Evolutionary conservation across 306 rosid genomes (phyloP).

Genomic region (Echinosophora koreensis): DNA sequence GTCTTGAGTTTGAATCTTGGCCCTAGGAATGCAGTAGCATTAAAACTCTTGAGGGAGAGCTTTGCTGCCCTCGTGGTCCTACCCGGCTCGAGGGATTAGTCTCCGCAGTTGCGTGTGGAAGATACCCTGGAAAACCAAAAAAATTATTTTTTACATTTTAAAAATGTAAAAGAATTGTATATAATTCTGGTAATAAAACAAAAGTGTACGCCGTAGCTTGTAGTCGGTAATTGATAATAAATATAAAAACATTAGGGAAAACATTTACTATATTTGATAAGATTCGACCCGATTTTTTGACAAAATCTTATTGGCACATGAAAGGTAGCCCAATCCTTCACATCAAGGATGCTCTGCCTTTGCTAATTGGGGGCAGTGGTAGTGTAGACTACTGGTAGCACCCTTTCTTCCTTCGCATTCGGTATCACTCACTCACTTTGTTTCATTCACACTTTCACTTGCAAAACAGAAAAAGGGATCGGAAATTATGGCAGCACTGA

Average conservation of each 20-base stretch:
- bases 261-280: not conserved
- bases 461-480: not conserved
- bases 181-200: not conserved
- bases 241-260: not conserved
- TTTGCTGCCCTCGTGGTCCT: too few relatives aligned
- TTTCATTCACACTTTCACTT: not conserved
- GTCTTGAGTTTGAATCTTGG: too few relatives aligned
- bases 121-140: too few relatives aligned
- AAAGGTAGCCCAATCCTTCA: not conserved
- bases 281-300: not conserved
- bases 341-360: not conserved
- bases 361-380: not conserved
- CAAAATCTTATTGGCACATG: not conserved
- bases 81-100: too few relatives aligned
- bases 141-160: too few relatives aligned
- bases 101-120: too few relatives aligned
- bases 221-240: not conserved
- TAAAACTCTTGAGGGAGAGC: too few relatives aligned
- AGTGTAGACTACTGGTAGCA: not conserved
- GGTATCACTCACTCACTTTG: not conserved
- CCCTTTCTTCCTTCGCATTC: not conserved
- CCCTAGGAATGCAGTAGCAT: too few relatives aligned
- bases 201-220: not conserved
- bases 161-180: too few relatives aligned
- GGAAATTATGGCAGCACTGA: slow-evolving; percentile 52